Conservation (phyloP, 768 basidiomycete species). For the Leucocoprinus birnbaumii region DNA sequence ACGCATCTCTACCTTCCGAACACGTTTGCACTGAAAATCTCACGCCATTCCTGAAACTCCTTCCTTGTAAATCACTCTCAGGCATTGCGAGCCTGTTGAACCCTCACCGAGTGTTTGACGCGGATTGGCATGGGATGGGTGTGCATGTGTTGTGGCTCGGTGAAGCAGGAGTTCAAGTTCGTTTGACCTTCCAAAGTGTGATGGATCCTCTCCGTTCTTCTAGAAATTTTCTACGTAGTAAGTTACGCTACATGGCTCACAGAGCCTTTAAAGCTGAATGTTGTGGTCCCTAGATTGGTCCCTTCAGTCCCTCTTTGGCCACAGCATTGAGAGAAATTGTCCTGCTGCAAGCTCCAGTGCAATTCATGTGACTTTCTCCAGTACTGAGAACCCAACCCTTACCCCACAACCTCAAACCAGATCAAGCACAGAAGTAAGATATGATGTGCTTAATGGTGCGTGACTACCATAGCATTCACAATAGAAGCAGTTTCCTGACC, state of each 20-base stretch:
- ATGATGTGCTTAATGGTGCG: conserved; percentile 45
- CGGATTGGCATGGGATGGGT: conserved; percentile 88
- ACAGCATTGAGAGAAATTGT: conserved; percentile 59
- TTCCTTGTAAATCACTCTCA: conserved; percentile 89
- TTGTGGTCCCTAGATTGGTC: conserved; percentile 73
- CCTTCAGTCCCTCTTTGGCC: conserved; percentile 64
- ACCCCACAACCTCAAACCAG: conserved; percentile 46
- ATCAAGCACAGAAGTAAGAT: conserved; percentile 37
- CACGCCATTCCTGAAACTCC: conserved; percentile 91
- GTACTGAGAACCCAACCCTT: conserved; percentile 38
- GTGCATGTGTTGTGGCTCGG: conserved; percentile 70
- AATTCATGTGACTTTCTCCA: conserved; percentile 48
- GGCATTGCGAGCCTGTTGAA: conserved; percentile 84
- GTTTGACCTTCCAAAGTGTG: conserved; percentile 72
- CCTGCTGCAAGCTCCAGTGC: conserved; percentile 65
- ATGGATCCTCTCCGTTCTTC: conserved; percentile 69
- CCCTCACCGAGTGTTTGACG: conserved; percentile 83
- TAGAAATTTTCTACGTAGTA: conserved; percentile 53
- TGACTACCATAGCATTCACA: conserved; percentile 1
- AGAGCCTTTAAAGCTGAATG: not conserved
- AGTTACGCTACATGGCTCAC: not conserved
- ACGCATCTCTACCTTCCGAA: conserved; percentile 79
- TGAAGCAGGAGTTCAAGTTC: conserved; percentile 57
- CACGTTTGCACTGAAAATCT: conserved; percentile 97
- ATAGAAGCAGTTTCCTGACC: not conserved